Evolutionary conservation across 176 grass and related monocot species (phyloP).

Genomic region (Avena atlantica): DNA sequence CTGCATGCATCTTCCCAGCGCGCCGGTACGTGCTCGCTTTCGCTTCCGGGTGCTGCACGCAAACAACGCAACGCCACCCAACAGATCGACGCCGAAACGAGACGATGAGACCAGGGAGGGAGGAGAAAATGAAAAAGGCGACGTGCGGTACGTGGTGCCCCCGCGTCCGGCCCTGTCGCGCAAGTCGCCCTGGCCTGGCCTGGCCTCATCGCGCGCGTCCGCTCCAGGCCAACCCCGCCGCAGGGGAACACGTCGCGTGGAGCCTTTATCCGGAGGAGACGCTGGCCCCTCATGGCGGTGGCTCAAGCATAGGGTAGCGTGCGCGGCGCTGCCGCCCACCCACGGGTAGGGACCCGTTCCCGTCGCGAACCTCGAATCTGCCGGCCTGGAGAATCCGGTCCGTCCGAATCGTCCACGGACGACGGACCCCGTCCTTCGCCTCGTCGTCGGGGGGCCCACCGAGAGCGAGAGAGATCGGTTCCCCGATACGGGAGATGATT

Average conservation of each 20-base stretch:
- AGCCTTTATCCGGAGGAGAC: background rate
- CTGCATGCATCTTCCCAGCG: background rate
- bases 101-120: background rate
- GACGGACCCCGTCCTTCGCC: background rate
- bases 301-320: background rate
- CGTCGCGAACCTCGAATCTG: conserved; percentile 43
- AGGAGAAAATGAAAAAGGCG: background rate
- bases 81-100: background rate
- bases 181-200: background rate
- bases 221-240: conserved; percentile 24
- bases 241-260: background rate
- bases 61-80: no score
- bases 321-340: background rate
- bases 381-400: conserved; percentile 26
- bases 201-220: background rate
- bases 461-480: background rate
- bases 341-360: background rate
- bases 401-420: background rate
- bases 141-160: background rate
- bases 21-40: background rate
- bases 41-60: background rate
- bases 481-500: background rate
- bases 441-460: background rate
- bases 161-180: conserved; percentile 5
- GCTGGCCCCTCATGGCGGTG: background rate